Evolutionary conservation across 2,329 filamentous ascomycete species (phyloP).

Genomic region (Colletotrichum sp.): DNA sequence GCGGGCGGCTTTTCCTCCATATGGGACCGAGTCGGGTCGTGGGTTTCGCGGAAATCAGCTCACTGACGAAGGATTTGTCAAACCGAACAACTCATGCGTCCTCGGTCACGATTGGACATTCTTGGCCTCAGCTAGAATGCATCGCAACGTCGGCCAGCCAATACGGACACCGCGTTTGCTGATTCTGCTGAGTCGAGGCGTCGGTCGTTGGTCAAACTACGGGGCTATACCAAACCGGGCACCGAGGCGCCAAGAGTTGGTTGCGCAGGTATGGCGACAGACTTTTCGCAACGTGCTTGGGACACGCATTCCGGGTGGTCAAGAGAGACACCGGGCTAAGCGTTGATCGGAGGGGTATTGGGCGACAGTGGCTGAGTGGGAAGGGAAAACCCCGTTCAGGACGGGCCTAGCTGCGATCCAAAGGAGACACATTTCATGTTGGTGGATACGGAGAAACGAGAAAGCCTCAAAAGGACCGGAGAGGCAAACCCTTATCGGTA

Average conservation of each 20-base stretch:
- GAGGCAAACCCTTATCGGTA: slow-evolving; percentile 5
- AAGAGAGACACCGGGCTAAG: neutral
- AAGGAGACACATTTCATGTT: neutral
- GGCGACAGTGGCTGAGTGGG: neutral
- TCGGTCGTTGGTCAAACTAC: neutral
- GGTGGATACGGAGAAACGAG: neutral
- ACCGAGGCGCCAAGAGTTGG: slow-evolving; percentile 17
- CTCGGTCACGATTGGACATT: neutral
- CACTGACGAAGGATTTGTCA: neutral
- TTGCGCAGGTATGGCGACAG: neutral
- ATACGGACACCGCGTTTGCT: neutral
- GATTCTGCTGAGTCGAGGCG: neutral
- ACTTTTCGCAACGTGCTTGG: slow-evolving; percentile 14
- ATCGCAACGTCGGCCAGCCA: neutral
- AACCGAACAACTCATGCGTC: neutral
- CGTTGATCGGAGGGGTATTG: slow-evolving; percentile 1
- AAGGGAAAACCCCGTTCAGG: neutral
- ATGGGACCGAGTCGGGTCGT: neutral
- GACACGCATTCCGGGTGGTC: slow-evolving; percentile 16
- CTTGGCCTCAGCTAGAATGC: slow-evolving; percentile 1
- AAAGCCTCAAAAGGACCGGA: neutral
- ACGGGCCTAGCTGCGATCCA: neutral
- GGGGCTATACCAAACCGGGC: slow-evolving; percentile 7
- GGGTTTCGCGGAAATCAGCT: neutral
- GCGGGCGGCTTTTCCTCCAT: neutral